phyloP scores from a whole-genome alignment of 768 basidiomycete genomes.

The Megacollybia marginata region DNA sequence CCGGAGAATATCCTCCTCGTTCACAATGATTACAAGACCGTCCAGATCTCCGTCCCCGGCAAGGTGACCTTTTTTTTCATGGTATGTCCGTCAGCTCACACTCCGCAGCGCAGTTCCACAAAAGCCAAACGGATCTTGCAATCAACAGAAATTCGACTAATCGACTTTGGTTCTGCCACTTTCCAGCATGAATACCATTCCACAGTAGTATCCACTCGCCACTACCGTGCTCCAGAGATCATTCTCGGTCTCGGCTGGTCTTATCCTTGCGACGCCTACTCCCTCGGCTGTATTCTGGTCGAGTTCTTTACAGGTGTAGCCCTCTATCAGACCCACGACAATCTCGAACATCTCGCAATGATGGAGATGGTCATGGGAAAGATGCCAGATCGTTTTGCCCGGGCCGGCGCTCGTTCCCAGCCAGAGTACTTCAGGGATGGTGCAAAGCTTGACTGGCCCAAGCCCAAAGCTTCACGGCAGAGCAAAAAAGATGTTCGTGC shows the following conservation, averaged over 20 bases:
- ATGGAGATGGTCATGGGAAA: conserved; percentile 99
- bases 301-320: conserved; percentile 98
- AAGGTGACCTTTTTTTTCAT: conserved; percentile 39
- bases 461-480: conserved; percentile 78
- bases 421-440: conserved; percentile 92
- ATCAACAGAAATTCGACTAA: conserved; percentile 88
- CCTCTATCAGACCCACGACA: conserved; percentile 99
- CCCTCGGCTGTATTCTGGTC: conserved; percentile 95
- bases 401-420: conserved; percentile 69
- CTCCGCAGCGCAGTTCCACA: conserved; percentile 52
- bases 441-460: conserved; percentile 86
- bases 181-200: conserved; percentile 99
- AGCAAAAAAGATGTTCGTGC: conserved; percentile 91
- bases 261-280: conserved; percentile 97
- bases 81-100: conserved; percentile 3
- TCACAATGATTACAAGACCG: conserved; percentile 65
- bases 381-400: conserved; percentile 84
- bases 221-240: conserved; percentile 98
- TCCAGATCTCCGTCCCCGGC: conserved; percentile 52
- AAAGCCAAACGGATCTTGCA: conserved; percentile 73
- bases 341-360: conserved; percentile 98
- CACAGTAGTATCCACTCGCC: conserved; percentile 93
- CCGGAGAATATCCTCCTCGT: conserved; percentile 98
- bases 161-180: conserved; percentile 98
- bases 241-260: conserved; percentile 99